Base-by-base conservation (phyloP, 305 asterid species). In the Fraxinus albicans region DNA sequence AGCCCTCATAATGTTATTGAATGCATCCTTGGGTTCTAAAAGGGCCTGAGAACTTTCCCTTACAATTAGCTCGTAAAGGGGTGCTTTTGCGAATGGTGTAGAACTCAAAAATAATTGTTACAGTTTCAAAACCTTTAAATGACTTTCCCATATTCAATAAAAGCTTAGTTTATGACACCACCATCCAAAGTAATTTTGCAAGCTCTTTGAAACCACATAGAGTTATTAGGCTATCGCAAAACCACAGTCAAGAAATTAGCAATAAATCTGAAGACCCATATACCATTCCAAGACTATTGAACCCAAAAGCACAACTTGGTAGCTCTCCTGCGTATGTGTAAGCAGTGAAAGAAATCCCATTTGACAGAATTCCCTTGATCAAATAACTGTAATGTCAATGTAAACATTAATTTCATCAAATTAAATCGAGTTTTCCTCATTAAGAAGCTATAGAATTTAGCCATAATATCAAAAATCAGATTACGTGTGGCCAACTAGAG, bases 271-370 rank as follows among this genome's bases (percentile, higher is more conserved):
- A 55, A 21, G 44, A 67, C 50, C 23, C 58, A 79, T 29, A 44
- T 88, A 91, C 97, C 94, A 92, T 86, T 78, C 95, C 97, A 78
- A 83, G 87, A 73, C 73, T 89, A 80, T 92, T 94, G 88, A 92
- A 93, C 31, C 93, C 96, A 79, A 94, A 91, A 13, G 97, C 95
- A 80, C 97, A 94, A 89, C 91, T 94, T 2, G 95, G 97, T 1
- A 94, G 94, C 93, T 92, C 98, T 80, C 95, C 95, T 75, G 97
- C 97, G 84, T 93, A 93, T 8, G 97, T 93, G 63, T 93, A 93
- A 79, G 95, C 96, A 34, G 94, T 94, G 89, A 91, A 94, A 50
- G 88, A 84, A 33, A 77, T 82, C 81, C 94, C 97, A 85, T 84
- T 88, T 6, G 79, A 47, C 60, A 93, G 34, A 82, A 15, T 70